Evolutionary conservation across 2,329 filamentous ascomycete genomes (phyloP).

Genomic region (Bipolaris sorokiniana): DNA sequence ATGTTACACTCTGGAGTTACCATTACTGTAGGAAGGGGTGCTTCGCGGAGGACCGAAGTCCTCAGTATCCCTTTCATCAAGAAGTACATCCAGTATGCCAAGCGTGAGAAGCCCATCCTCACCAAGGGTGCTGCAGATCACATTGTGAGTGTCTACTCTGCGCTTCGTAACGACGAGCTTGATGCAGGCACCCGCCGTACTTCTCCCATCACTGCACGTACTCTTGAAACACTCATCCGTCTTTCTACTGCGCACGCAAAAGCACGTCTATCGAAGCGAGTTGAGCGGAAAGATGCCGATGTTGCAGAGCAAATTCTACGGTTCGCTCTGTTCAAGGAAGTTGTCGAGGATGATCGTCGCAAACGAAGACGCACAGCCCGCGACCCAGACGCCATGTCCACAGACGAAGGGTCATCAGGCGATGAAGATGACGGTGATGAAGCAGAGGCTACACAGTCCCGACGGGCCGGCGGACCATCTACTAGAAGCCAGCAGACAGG

Average conservation of each 20-base stretch:
- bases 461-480: slow-evolving; percentile 49
- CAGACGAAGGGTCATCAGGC: slow-evolving; percentile 64
- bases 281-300: slow-evolving; percentile 87
- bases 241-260: slow-evolving; percentile 96
- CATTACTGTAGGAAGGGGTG: slow-evolving; percentile 73
- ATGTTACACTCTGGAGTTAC: slow-evolving; percentile 95
- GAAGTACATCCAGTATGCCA: slow-evolving; percentile 99
- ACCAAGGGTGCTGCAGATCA: slow-evolving; percentile 92
- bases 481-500: slow-evolving; percentile 42
- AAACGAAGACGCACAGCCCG: slow-evolving; percentile 81
- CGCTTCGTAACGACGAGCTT: slow-evolving; percentile 92
- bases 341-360: slow-evolving; percentile 76
- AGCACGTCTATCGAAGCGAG: slow-evolving; percentile 81
- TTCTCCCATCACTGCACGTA: slow-evolving; percentile 94
- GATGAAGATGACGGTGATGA: slow-evolving; percentile 66
- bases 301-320: slow-evolving; percentile 88
- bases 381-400: slow-evolving; percentile 60
- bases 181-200: slow-evolving; percentile 92
- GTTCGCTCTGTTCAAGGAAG: slow-evolving; percentile 97
- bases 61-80: slow-evolving; percentile 98
- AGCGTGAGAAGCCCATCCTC: slow-evolving; percentile 85
- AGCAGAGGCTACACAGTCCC: slow-evolving; percentile 33
- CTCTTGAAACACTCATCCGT: slow-evolving; percentile 96
- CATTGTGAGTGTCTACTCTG: slow-evolving; percentile 89
- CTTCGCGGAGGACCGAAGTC: slow-evolving; percentile 80